phyloP scores from a whole-genome alignment of 163 green algal genomes.

The Chloromonas sp. region DNA sequence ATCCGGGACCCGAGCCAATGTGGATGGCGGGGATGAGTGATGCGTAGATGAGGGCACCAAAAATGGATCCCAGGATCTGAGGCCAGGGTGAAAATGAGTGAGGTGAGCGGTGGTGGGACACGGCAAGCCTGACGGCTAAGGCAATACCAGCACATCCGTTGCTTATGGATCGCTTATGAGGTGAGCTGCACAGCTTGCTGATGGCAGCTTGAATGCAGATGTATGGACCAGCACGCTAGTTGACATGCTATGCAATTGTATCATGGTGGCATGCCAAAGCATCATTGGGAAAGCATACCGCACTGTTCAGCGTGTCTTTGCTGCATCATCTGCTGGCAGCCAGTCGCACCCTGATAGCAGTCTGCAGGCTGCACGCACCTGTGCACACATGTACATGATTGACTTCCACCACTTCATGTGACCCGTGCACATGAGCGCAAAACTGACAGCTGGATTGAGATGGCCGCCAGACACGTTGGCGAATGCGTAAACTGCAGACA shows the following conservation, averaged over 20 bases:
- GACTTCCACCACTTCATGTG: conserved; percentile 66
- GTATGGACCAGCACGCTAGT: neutral
- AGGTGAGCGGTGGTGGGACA: neutral
- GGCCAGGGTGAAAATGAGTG: neutral
- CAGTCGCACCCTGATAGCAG: too few relatives aligned
- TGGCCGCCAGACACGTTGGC: conserved; percentile 66
- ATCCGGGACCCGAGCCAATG: conserved; percentile 32
- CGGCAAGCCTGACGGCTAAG: neutral
- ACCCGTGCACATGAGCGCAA: conserved; percentile 65
- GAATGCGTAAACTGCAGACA: conserved; percentile 59
- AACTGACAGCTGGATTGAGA: conserved; percentile 70
- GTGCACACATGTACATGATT: conserved; percentile 60
- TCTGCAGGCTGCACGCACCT: conserved; percentile 29
- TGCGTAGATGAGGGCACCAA: conserved; percentile 60
- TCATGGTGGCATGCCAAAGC: neutral
- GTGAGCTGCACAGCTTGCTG: neutral
- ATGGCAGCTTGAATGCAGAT: neutral
- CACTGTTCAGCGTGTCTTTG: neutral
- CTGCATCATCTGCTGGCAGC: too few relatives aligned
- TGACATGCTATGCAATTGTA: neutral
- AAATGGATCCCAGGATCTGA: conserved; percentile 67
- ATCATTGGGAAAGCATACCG: neutral
- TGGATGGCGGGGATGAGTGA: conserved; percentile 53
- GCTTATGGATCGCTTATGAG: neutral
- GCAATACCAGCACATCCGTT: neutral